These are phyloP conservation scores for Saccharomyces hybrid DNA, from an alignment of 1,139 yeast species.

Conservation along the genomic window DNA sequence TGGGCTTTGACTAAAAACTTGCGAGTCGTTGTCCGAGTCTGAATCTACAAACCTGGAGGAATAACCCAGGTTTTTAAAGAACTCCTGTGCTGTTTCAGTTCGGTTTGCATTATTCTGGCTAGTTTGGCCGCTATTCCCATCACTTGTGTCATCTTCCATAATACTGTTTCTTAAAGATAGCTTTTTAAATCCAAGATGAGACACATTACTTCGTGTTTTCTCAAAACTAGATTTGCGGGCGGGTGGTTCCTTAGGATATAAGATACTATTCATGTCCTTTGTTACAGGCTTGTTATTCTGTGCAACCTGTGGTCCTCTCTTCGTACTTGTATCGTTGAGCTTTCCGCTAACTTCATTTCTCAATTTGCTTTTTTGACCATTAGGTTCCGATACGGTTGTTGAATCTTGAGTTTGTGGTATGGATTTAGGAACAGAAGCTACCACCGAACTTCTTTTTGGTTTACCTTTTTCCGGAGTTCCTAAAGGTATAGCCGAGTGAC, in stretches of 20 bases:
- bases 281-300: constrained; percentile 1
- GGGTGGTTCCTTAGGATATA: constrained; percentile 35
- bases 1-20: constrained; percentile 13
- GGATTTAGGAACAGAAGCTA: background rate
- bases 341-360: background rate
- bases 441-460: background rate
- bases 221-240: constrained; percentile 50
- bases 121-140: constrained; percentile 6
- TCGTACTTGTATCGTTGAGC: background rate
- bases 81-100: constrained; percentile 6
- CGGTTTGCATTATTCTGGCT: constrained; percentile 6
- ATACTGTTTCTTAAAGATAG: constrained; percentile 32
- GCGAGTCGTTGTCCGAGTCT: constrained; percentile 44
- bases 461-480: background rate
- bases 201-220: constrained; percentile 33
- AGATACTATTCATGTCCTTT: constrained; percentile 7
- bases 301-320: background rate
- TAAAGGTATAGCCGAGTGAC: constrained; percentile 7
- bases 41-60: constrained; percentile 51
- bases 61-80: background rate
- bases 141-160: constrained; percentile 9
- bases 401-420: background rate
- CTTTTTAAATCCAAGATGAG: constrained; percentile 34
- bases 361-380: background rate
- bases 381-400: background rate